Base-by-base conservation (phyloP, 495 filamentous ascomycete species). In the Oleoguttula mirabilis region DNA sequence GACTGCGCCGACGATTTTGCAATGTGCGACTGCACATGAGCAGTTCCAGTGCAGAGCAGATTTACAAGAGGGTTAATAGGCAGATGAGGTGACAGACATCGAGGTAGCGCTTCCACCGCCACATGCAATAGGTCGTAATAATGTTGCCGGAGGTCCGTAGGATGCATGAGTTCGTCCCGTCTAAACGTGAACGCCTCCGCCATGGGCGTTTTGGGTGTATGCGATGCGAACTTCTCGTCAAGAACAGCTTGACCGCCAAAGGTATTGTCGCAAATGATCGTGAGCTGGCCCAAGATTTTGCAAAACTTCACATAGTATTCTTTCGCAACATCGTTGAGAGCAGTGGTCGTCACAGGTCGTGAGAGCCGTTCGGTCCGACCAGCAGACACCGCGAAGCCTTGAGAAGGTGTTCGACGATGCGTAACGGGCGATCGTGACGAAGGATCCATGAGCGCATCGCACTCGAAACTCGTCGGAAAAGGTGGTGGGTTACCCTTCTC, bases 71-170 rank as follows among this genome's bases (percentile, higher is more conserved):
- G 83, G 50, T 93, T 94, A 59, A 95, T 88, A 0, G 86, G 84
- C 35, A 94, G 88, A 48, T 92, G 81, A 25, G 81, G 71, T 1
- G 90, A 88, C 22, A 99, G 67, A 55, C 90, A 96, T 5, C 88
- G 82, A 33, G 90, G 90, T 23, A 99, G 65, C 8, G 90, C 87
- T 59, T 96, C 87, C 2, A 99, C 85, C 8, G 92, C 92, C 40
- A 95, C 87, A 60, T 94, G 86, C 5, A 99, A 68, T 24, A 99
- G 68, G 48, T 96, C 90, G 56, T 95, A 96, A 54, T 92, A 96
- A 2, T 86, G 84, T 58, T 94, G 87, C 52, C 85, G 88, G 43
- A 90, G 82, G 49, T 96, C 92, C 4, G 77, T 61, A 4, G 79
- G 67, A 35, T 61, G 80, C 22, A 69, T 60, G 47, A 88, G 76